phyloP scores from a whole-genome alignment of 192 early-diverging fungal genomes.

The Backusella luteola region DNA sequence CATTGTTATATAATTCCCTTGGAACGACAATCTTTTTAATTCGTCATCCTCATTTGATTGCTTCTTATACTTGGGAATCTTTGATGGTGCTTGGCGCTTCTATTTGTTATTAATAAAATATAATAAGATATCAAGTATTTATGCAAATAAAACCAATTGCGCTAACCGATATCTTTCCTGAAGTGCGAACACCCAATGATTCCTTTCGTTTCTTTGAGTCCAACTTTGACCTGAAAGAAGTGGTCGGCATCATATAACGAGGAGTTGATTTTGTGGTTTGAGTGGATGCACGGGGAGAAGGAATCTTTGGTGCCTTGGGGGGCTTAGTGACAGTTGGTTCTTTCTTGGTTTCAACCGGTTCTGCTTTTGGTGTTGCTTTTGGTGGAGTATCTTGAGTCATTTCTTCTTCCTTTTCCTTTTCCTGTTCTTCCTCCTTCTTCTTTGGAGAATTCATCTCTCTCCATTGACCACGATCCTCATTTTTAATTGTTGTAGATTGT shows the following conservation, averaged over 20 bases:
- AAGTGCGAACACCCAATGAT: not conserved
- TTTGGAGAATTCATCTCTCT: not conserved
- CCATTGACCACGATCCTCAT: conserved; percentile 18
- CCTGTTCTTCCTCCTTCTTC: not conserved
- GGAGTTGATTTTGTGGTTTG: not conserved
- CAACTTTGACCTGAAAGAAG: not conserved
- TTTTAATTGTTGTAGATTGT: not conserved
- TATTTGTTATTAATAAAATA: not conserved
- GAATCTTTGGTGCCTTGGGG: not conserved
- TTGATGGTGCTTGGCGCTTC: conserved; percentile 8
- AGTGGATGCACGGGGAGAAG: not conserved
- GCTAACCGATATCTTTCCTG: not conserved
- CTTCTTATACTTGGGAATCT: conserved; percentile 5
- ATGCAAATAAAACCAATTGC: not conserved
- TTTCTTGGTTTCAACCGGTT: not conserved
- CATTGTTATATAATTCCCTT: conserved; percentile 16
- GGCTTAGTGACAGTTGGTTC: not conserved
- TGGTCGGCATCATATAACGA: not conserved
- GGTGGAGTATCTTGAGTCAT: no score
- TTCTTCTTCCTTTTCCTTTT: not conserved
- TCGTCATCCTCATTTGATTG: conserved; percentile 2
- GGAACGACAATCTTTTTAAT: not conserved
- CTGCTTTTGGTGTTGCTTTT: not conserved
- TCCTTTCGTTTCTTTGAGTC: not conserved
- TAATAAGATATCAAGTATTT: not conserved